Evolutionary conservation across 805 yeast species (phyloP), one percentile per base, ranked within the genome.

Genomic region (Cyberlindnera mrakii): DNA sequence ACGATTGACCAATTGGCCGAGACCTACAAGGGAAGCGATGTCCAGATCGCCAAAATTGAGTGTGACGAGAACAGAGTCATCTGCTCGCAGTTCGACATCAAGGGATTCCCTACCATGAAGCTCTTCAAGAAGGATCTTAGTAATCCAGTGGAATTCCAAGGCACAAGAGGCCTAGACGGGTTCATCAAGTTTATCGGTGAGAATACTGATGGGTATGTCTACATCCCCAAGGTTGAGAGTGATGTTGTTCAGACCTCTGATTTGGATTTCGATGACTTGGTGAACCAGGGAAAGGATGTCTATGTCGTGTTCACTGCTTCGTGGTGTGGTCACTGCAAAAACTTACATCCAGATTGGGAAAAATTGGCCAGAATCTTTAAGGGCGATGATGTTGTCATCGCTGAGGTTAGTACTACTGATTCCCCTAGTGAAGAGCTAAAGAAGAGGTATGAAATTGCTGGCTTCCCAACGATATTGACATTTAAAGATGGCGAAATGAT

Each of bases 51-150:
- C 52, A 80, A 89, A 68, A 70, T 93, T 41, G 96, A 93, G 66
- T 95, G 91, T 65, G 84, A 95, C 43, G 74, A 70, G 52, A 93
- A 93, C 64, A 97, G 91, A 63, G 87, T 88, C 42, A 82, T 79
- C 44, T 71, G 77, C 30, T 64, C 66, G 36, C 74, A 72, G 54
- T 83, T 85, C 53, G 81, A 77, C 37, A 81, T 93, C 55, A 71
- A 74, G 53, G 96, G 97, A 41, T 93, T 86, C 77, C 99, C 99
- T 65, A 90, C 98, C 39, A 67, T 93, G 52, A 76, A 83, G 62
- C 71, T 91, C 45, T 93, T 81, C 75, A 68, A 74, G 41, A 76
- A 77, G 58, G 75, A 48, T 37, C 40, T 76, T 60, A 15, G 19
- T 39, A 70, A 72, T 40, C 89, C 91, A 37, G 64, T 89, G 44